These are phyloP conservation scores for Phytophthora rubi DNA, from an alignment of 352 stramenopile species.

Conservation along the genomic window DNA sequence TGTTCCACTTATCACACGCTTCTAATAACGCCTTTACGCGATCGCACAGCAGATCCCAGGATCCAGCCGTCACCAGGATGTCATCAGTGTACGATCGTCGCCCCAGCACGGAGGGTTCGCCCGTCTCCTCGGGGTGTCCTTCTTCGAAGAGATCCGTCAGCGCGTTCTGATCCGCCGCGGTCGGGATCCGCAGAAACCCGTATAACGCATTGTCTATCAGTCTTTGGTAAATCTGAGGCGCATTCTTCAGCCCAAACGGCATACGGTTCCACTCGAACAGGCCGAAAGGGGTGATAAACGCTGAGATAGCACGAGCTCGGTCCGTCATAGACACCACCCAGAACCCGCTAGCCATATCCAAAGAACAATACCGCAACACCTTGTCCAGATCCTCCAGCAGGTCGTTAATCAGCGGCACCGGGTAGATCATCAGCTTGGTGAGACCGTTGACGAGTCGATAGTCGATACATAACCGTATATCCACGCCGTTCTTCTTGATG, in stretches of 20 bases:
- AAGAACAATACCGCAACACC: neutral
- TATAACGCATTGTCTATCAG: neutral
- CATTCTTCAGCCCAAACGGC: too few relatives aligned
- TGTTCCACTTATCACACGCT: neutral
- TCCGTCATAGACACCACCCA: too few relatives aligned
- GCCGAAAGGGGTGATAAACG: too few relatives aligned
- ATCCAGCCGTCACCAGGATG: neutral
- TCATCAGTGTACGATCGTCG: neutral
- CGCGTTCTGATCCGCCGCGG: too few relatives aligned
- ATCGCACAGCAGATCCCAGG: neutral
- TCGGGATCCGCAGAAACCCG: neutral
- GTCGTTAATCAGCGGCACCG: neutral
- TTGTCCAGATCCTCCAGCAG: neutral
- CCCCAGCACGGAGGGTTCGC: neutral
- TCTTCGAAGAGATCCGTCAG: neutral
- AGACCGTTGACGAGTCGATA: neutral
- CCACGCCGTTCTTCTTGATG: neutral
- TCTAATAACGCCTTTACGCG: neutral
- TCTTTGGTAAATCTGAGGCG: neutral
- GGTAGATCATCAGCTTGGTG: neutral
- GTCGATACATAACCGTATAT: neutral
- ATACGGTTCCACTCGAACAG: too few relatives aligned
- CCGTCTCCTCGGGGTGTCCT: neutral
- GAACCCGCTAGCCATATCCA: neutral
- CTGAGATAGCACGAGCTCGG: too few relatives aligned